A percentile compares a stretch with the other conserved stretches of the same genome.
phyloP scores from a whole-genome alignment of 1,284 basidiomycete genomes.

The Fistulina hepatica region DNA sequence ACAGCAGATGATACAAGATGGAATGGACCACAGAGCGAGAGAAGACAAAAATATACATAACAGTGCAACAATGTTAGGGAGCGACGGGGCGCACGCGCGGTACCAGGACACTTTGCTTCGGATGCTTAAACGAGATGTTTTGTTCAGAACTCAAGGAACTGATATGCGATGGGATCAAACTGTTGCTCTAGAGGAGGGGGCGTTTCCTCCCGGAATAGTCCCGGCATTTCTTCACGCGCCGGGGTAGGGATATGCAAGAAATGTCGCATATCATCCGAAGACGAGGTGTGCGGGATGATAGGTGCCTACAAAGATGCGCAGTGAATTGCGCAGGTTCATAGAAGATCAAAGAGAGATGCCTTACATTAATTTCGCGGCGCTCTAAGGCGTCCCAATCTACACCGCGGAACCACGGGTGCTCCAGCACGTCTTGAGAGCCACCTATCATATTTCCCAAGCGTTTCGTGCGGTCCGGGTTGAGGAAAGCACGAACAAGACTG shows the following conservation, averaged over 20 bases:
- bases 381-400: constrained; percentile 83
- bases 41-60: no score
- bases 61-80: no score
- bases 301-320: constrained; percentile 47
- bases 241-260: constrained; percentile 71
- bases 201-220: constrained; percentile 51
- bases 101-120: no score
- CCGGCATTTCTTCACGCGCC: constrained; percentile 65
- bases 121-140: no score
- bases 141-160: constrained; percentile 67
- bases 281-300: constrained; percentile 69
- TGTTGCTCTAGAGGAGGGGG: constrained; percentile 45
- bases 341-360: constrained; percentile 15
- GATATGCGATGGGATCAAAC: constrained; percentile 54
- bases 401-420: constrained; percentile 92
- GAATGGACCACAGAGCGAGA: no score
- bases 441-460: constrained; percentile 93
- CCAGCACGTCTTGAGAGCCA: constrained; percentile 84
- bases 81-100: no score
- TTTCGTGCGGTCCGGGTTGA: constrained; percentile 88
- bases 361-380: constrained; percentile 65
- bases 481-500: constrained; percentile 73
- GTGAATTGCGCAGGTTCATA: no score
- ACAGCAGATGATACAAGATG: no score
- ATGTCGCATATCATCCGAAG: constrained; percentile 70